phyloP scores from a whole-genome alignment of 2,329 filamentous ascomycete genomes.

The Lachnellula subtilissima region DNA sequence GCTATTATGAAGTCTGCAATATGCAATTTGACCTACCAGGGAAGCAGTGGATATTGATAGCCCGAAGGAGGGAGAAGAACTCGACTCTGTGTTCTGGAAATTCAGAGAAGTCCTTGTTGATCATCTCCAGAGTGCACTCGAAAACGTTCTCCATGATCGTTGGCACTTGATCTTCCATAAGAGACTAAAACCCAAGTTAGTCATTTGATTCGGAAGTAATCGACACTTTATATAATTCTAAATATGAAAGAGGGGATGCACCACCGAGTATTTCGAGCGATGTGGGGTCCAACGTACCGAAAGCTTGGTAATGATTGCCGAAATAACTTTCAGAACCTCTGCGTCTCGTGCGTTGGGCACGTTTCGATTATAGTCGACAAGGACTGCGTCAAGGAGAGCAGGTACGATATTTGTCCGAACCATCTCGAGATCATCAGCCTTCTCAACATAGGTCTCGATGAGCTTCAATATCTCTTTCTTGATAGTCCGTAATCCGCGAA shows the following conservation, averaged over 20 bases:
- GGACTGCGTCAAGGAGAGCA: constrained; percentile 86
- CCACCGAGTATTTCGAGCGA: constrained; percentile 44
- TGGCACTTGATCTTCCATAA: constrained; percentile 98
- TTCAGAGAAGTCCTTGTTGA: constrained; percentile 99
- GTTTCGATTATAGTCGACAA: constrained; percentile 95
- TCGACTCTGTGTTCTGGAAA: constrained; percentile 99
- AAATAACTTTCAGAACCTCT: constrained; percentile 96
- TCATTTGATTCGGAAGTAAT: not conserved
- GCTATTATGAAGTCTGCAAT: not conserved
- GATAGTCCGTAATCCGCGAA: constrained; percentile 90
- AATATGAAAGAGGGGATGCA: constrained; percentile 24
- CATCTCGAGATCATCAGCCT: constrained; percentile 91
- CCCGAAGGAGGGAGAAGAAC: constrained; percentile 94
- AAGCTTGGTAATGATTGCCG: constrained; percentile 92
- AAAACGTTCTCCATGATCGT: constrained; percentile 98
- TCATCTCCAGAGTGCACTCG: constrained; percentile 98
- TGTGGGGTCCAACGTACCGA: constrained; percentile 68
- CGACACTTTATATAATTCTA: constrained; percentile 3
- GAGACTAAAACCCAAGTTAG: constrained; percentile 50
- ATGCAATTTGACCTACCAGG: constrained; percentile 47
- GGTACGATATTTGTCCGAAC: constrained; percentile 92
- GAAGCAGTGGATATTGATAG: constrained; percentile 98
- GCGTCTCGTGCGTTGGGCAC: constrained; percentile 93
- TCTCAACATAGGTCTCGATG: constrained; percentile 96
- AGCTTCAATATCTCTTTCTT: constrained; percentile 99